These are phyloP conservation scores for Gastrolobium bilobum DNA, from an alignment of 306 rosid species.

Conservation along the genomic window DNA sequence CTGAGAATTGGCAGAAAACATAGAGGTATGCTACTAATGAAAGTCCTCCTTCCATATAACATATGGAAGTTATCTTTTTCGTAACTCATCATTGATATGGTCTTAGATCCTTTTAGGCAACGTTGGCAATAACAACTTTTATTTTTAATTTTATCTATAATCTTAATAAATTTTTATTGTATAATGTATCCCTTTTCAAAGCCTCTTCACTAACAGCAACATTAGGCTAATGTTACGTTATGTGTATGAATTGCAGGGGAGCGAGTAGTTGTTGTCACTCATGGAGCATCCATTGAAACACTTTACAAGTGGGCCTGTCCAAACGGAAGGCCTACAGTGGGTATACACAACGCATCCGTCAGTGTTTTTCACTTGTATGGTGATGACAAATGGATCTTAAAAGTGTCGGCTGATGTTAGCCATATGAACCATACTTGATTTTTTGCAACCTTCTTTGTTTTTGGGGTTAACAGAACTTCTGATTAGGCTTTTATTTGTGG, in stretches of 20 bases:
- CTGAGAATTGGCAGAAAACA: slow-evolving; percentile 74
- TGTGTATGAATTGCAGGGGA: slow-evolving; percentile 59
- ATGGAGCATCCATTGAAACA: slow-evolving; percentile 78
- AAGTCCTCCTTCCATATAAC: background rate
- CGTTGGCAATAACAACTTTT: background rate
- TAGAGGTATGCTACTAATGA: slow-evolving; percentile 59
- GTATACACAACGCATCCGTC: slow-evolving; percentile 74
- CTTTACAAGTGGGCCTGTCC: slow-evolving; percentile 66
- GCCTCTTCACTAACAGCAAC: background rate
- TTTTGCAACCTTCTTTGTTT: slow-evolving; percentile 65
- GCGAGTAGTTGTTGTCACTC: slow-evolving; percentile 72
- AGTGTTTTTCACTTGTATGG: slow-evolving; percentile 68
- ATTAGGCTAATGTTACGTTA: slow-evolving; percentile 26
- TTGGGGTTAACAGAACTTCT: slow-evolving; percentile 65
- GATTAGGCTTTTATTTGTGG: slow-evolving; percentile 53
- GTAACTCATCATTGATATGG: background rate
- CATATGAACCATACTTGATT: slow-evolving; percentile 64
- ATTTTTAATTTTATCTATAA: no score
- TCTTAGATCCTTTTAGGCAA: background rate
- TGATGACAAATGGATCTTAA: slow-evolving; percentile 70
- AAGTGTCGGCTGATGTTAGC: slow-evolving; percentile 75
- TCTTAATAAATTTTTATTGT: background rate
- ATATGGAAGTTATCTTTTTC: background rate
- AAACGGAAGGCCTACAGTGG: slow-evolving; percentile 51
- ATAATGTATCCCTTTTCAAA: background rate